These are phyloP conservation scores for Magnusiomyces suaveolens DNA, from an alignment of 1,139 yeast genomes.

Conservation along the genomic window DNA sequence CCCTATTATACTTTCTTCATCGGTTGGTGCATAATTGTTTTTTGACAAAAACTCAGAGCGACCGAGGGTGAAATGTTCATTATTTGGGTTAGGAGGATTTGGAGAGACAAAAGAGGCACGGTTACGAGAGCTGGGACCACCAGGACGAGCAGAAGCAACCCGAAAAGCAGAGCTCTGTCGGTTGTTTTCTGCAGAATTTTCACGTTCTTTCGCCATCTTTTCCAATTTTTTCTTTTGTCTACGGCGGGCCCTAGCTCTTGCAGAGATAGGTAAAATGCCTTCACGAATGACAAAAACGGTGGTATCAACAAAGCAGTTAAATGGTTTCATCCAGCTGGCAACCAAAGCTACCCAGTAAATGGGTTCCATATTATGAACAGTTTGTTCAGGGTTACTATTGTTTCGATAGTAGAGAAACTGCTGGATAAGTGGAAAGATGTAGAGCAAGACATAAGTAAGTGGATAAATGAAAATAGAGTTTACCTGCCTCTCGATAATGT, in stretches of 20 bases:
- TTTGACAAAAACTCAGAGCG: not conserved
- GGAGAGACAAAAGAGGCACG: not conserved
- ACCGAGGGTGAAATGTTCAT: not conserved
- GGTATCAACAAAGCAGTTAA: slow-evolving; percentile 70
- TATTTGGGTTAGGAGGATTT: not conserved
- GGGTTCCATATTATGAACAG: slow-evolving; percentile 30
- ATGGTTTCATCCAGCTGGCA: slow-evolving; percentile 70
- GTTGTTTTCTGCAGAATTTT: not conserved
- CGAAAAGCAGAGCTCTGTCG: not conserved
- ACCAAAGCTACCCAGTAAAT: slow-evolving; percentile 57
- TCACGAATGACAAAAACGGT: slow-evolving; percentile 69
- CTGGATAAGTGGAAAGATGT: slow-evolving; percentile 74
- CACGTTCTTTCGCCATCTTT: not conserved
- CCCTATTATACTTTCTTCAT: not conserved
- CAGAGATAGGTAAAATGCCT: slow-evolving; percentile 14
- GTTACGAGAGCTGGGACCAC: not conserved
- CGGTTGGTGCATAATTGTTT: not conserved
- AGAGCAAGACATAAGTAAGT: slow-evolving; percentile 62
- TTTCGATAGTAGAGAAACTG: slow-evolving; percentile 47
- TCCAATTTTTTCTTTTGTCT: not conserved
- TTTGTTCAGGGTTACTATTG: slow-evolving; percentile 6
- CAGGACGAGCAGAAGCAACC: not conserved
- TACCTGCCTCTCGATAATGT: slow-evolving; percentile 66
- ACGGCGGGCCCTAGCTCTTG: not conserved
- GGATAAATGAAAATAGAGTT: slow-evolving; percentile 78